Evolutionary conservation across 441 rosid genomes (phyloP), one percentile per base, ranked within the genome.

Genomic region (Mallotus repandus): DNA sequence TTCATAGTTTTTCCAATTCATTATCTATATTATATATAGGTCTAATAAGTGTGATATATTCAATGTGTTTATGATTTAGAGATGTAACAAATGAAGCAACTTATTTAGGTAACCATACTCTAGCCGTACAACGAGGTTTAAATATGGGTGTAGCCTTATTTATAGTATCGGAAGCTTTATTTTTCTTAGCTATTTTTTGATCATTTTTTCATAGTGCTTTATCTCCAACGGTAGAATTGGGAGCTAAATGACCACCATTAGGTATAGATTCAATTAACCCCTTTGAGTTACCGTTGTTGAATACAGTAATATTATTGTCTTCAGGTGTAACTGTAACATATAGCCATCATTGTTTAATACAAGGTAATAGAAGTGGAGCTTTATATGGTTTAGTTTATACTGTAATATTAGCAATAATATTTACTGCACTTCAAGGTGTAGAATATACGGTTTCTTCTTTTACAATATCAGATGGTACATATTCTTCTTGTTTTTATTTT

Each of bases 81-180:
- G 77, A 66, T 67, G 9, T 67, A 0, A 58, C 66, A 0, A 1
- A n/a, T 0, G 77, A 74, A 46, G 77, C 58, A 0, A 74, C 77
- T 14, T 74, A 57, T n/a, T 5, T 66, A 9, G 77, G 77, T 7
- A 58, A 74, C 12, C 77, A 74, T 18, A 74, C 77, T 0, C 9
- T 56, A 15, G 77, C 72, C 0, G 77, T 66, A 21, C 66, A 57
- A 49, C 57, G 14, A n/a, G 72, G 77, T 0, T 4, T 74, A 18
- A 57, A 57, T 7, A 29, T 66, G 35, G 72, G 77, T 9, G 66
- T 74, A 22, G 72, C 50, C 29, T 25, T 25, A 25, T 25, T 25
- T 25, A 25, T 25, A 25, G 29, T 25, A 25, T 25, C 29, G 29
- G 77, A 74, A 67, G 67, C 45, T 0, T 7, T 74, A 4, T 67